A percentile compares a stretch with the other conserved stretches of the same genome.
Evolutionary conservation across 2,329 filamentous ascomycete species (phyloP).

Genomic region (Ceratocystis alfenasii): DNA sequence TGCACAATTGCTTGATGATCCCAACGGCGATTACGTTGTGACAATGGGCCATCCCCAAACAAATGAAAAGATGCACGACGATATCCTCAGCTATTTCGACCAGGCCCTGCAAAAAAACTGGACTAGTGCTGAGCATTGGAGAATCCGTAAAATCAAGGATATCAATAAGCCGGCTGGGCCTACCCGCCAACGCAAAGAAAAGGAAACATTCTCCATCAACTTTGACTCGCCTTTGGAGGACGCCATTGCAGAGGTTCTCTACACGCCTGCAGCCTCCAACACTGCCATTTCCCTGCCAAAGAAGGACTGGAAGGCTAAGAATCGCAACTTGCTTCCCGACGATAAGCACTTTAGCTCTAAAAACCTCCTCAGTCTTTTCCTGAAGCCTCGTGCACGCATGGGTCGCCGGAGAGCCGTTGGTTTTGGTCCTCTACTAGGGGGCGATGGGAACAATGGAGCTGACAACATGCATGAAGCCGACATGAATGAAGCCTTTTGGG

Average conservation of each 20-base stretch:
- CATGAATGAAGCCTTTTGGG: slow-evolving; percentile 95
- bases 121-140: slow-evolving; percentile 97
- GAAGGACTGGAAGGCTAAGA: slow-evolving; percentile 91
- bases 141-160: slow-evolving; percentile 85
- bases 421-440: slow-evolving; percentile 19
- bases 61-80: slow-evolving; percentile 63
- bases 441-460: slow-evolving; percentile 33
- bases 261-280: slow-evolving; percentile 69
- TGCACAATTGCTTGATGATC: slow-evolving; percentile 42
- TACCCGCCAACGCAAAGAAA: slow-evolving; percentile 71
- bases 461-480: slow-evolving; percentile 54
- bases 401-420: slow-evolving; percentile 44
- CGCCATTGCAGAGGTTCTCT: slow-evolving; percentile 60
- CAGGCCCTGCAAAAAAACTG: slow-evolving; percentile 94
- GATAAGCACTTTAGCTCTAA: slow-evolving; percentile 98
- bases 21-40: slow-evolving; percentile 56
- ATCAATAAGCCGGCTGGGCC: slow-evolving; percentile 50
- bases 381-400: slow-evolving; percentile 85
- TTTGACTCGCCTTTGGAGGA: slow-evolving; percentile 66
- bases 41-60: slow-evolving; percentile 55
- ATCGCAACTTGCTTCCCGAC: slow-evolving; percentile 82
- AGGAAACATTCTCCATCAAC: slow-evolving; percentile 90
- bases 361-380: slow-evolving; percentile 76
- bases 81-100: slow-evolving; percentile 96
- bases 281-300: slow-evolving; percentile 75